Evolutionary conservation across 2,329 filamentous ascomycete genomes (phyloP), one percentile per base, ranked within the genome.

Genomic region (Paecilomyces sp.): DNA sequence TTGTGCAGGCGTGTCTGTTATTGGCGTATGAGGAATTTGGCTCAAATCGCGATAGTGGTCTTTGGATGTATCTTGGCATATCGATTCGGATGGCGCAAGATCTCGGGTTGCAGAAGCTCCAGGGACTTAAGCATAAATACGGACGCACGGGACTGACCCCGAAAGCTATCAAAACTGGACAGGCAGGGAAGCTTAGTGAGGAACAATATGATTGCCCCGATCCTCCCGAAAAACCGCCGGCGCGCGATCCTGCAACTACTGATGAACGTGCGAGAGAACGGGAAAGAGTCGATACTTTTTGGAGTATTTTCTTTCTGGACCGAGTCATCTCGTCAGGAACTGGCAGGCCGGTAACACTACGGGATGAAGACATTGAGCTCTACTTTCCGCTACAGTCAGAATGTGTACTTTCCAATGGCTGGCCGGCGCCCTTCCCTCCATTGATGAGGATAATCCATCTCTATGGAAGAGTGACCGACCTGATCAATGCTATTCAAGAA

Each of bases 1-100:
- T 90, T 9, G 90, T 94, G 0, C 92, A 96, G 67, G 90, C 91
- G 0, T 92, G 88, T 55, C 76, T 96, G 11, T 77, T 96, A 30
- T 84, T 96, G 75, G 91, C 91, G 0, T 96, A 96, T 68, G 91
- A 95, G 65, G 88, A 92, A 52, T 96, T 96, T 66, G 92, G 91
- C 1, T 89, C 90, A 11, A 90, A 91, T 64, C 90, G 92, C 66
- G 92, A 96, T 68, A 95, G 91, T 71, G 90, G 91, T 0, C 75
- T 96, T 6, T 96, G 92, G 91, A 95, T 96, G 91, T 96, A 95
- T 69, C 80, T 96, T 1, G 92, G 91, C 0, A 87, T 93, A 57
- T 88, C 91, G 0, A 96, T 96, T 61, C 87, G 91, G 3, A 89
- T 92, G 85, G 88, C 88, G 0, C 84, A 90, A 61, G 88, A 92